These are phyloP conservation scores for Zygosaccharomyces pseudobailii DNA, from an alignment of 1,139 yeast species.

Conservation along the genomic window DNA sequence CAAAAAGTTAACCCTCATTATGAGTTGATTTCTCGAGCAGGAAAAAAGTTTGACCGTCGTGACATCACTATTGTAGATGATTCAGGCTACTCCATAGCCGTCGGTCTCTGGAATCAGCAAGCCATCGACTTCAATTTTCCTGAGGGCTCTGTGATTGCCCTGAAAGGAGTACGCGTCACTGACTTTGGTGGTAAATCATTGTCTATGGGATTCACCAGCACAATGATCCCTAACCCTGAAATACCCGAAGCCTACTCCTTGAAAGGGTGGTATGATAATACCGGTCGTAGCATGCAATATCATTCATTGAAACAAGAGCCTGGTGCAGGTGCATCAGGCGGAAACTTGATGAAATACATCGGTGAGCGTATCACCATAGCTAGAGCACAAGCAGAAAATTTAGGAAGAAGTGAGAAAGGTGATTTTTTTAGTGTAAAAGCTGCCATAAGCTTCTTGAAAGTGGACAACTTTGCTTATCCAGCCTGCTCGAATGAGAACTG, in stretches of 20 bases:
- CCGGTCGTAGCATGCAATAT: conserved; percentile 61
- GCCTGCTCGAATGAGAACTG: conserved; percentile 79
- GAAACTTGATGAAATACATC: conserved; percentile 27
- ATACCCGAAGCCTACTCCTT: conserved; percentile 79
- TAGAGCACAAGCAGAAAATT: conserved; percentile 61
- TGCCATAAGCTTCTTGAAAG: conserved; percentile 62
- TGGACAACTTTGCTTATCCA: conserved; percentile 79
- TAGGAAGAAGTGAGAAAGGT: conserved; percentile 71
- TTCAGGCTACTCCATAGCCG: conserved; percentile 65
- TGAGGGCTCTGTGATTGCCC: conserved; percentile 84
- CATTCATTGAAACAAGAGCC: conserved; percentile 51
- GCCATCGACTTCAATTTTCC: conserved; percentile 72
- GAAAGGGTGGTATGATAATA: conserved; percentile 92
- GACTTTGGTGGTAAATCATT: conserved; percentile 87
- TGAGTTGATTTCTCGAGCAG: conserved; percentile 88
- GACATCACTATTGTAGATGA: conserved; percentile 84
- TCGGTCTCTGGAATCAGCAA: conserved; percentile 87
- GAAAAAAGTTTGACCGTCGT: conserved; percentile 87
- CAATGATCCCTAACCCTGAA: conserved; percentile 77
- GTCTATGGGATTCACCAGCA: conserved; percentile 75
- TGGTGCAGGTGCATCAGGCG: conserved; percentile 31
- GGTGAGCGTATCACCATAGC: conserved; percentile 59
- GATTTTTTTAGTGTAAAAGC: conserved; percentile 78
- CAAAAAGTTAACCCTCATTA: conserved; percentile 69
- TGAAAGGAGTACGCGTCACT: conserved; percentile 84